Evolutionary conservation across 345 rosid genomes (phyloP).

Genomic region (Euphorbia lathyris): DNA sequence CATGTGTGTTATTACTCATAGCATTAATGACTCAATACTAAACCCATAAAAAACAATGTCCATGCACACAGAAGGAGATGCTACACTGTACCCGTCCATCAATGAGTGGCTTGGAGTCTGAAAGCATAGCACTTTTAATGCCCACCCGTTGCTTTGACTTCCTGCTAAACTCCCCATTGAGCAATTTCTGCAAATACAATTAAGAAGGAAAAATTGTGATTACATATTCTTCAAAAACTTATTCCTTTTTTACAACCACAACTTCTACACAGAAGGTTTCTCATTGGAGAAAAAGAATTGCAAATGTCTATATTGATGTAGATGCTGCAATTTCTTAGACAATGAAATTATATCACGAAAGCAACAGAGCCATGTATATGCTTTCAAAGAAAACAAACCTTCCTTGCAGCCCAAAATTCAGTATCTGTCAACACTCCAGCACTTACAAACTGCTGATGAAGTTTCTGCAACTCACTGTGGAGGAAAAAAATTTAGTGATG

Average conservation of each 20-base stretch:
- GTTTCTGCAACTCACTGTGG: conserved; percentile 72
- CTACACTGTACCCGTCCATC: conserved; percentile 74
- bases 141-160: conserved; percentile 78
- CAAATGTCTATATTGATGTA: background rate
- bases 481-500: conserved; percentile 18
- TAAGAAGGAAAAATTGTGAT: conserved; percentile 15
- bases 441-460: conserved; percentile 66
- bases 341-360: conserved; percentile 2
- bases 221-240: background rate
- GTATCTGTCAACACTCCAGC: conserved; percentile 66
- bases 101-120: conserved; percentile 68
- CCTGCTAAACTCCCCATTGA: conserved; percentile 54
- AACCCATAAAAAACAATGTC: background rate
- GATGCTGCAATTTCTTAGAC: conserved; percentile 1
- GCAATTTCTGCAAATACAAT: conserved; percentile 58
- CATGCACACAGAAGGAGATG: background rate
- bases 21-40: background rate
- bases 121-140: conserved; percentile 80
- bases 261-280: background rate
- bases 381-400: conserved; percentile 42
- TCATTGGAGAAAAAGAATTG: background rate
- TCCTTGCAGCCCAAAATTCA: conserved; percentile 97
- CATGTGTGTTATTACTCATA: background rate
- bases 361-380: background rate
- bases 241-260: background rate